phyloP scores from a whole-genome alignment of 2,329 filamentous ascomycete species.

The Metarhizium guizhouense region DNA sequence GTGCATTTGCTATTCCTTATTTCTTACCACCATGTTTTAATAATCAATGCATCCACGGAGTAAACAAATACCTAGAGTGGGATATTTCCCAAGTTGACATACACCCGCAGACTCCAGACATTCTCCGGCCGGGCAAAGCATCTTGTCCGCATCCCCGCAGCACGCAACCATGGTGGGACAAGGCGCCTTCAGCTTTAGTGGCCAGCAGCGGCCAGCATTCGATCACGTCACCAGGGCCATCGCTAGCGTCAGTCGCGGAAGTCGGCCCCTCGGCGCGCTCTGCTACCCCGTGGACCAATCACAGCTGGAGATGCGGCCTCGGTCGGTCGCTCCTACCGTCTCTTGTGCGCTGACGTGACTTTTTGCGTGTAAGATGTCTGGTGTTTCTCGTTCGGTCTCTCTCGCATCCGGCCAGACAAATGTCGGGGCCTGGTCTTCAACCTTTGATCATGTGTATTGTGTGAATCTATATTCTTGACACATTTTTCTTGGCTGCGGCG shows the following conservation, averaged over 20 bases:
- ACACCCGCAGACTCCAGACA: no score
- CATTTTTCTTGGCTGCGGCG: not conserved
- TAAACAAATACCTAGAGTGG: no score
- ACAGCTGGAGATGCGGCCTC: not conserved
- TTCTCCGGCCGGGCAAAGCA: no score
- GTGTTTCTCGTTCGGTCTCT: not conserved
- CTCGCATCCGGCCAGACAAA: not conserved
- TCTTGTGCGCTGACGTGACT: not conserved
- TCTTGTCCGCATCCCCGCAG: not conserved
- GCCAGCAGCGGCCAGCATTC: not conserved
- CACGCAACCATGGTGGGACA: not conserved
- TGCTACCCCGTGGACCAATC: slow-evolving; percentile 3
- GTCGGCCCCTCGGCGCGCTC: slow-evolving; percentile 1
- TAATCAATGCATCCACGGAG: no score
- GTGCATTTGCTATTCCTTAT: no score
- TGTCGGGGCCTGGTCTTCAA: not conserved
- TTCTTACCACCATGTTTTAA: no score
- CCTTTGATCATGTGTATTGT: not conserved
- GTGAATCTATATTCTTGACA: not conserved
- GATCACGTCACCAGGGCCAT: slow-evolving; percentile 11
- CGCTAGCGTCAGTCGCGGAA: slow-evolving; percentile 7
- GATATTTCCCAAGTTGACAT: no score
- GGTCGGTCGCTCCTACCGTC: slow-evolving; percentile 4
- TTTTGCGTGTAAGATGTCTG: not conserved
- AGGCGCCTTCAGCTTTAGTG: not conserved